Evolutionary conservation across 495 filamentous ascomycete species (phyloP).

Genomic region (Penicillium lagena): DNA sequence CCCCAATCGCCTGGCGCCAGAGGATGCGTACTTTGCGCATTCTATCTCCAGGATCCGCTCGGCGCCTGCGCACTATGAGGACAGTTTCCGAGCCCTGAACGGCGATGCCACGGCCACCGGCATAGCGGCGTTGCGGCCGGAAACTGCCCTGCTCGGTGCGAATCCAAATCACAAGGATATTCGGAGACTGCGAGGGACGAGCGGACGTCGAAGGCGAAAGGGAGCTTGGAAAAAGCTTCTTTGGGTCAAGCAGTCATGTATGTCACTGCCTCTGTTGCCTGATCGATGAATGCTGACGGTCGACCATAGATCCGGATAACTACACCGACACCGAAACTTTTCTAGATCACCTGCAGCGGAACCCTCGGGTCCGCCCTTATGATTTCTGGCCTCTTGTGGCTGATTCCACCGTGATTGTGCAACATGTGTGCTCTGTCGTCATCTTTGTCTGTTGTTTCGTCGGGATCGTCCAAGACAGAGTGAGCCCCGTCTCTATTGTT

Average conservation of each 20-base stretch:
- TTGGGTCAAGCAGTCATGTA: conserved; percentile 97
- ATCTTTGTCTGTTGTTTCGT: conserved; percentile 94
- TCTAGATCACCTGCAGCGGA: conserved; percentile 90
- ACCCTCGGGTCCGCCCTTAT: conserved; percentile 89
- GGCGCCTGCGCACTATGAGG: conserved; percentile 33
- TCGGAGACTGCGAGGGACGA: conserved; percentile 46
- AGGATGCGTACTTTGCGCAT: conserved; percentile 69
- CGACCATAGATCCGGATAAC: conserved; percentile 83
- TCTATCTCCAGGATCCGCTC: conserved; percentile 51
- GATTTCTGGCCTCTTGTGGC: conserved; percentile 97
- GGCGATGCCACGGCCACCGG: conserved; percentile 18
- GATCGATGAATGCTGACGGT: background rate
- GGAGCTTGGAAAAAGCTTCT: conserved; percentile 87
- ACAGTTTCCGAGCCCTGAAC: conserved; percentile 26
- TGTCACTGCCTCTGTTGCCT: conserved; percentile 7
- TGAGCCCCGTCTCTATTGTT: conserved; percentile 81
- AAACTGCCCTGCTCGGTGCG: conserved; percentile 25
- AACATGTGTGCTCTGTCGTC: conserved; percentile 88
- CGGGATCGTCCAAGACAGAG: conserved; percentile 76
- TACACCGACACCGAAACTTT: conserved; percentile 96
- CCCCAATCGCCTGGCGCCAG: conserved; percentile 65
- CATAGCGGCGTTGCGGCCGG: conserved; percentile 31
- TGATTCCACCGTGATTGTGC: conserved; percentile 93
- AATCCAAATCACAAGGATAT: conserved; percentile 27
- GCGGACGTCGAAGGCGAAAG: conserved; percentile 57